Evolutionary conservation across 257 asterid genomes (phyloP).

Genomic region (Eustoma russellianum): DNA sequence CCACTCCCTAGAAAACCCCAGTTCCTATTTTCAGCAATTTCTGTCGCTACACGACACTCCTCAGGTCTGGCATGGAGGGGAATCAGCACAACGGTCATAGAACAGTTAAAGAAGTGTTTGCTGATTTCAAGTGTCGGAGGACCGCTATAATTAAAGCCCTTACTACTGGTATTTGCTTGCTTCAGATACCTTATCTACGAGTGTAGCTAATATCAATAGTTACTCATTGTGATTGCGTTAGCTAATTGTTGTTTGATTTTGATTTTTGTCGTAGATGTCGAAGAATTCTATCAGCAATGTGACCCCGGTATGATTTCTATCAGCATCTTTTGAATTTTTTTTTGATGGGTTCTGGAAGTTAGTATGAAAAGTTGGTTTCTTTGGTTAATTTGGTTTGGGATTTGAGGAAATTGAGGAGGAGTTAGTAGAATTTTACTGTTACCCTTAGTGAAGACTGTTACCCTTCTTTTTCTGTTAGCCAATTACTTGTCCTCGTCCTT

Average conservation of each 20-base stretch:
- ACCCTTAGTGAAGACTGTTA: no score
- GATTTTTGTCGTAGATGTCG: constrained; percentile 18
- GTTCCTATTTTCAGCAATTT: neutral
- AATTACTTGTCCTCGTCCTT: no score
- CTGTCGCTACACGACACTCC: constrained; percentile 1
- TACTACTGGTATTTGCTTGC: constrained; percentile 18
- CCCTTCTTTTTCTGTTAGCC: no score
- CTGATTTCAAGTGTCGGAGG: constrained; percentile 27
- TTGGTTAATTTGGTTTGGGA: neutral
- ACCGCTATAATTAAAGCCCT: constrained; percentile 29
- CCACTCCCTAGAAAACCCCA: neutral
- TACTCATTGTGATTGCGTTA: constrained; percentile 1
- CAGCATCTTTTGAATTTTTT: neutral
- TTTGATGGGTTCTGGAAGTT: neutral
- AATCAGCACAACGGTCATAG: constrained; percentile 20
- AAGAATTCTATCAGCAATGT: constrained; percentile 26
- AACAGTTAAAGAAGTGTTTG: constrained; percentile 28
- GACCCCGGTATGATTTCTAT: constrained; percentile 26
- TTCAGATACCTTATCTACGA: neutral
- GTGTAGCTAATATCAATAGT: neutral
- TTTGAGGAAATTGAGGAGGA: neutral
- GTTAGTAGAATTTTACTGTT: no score
- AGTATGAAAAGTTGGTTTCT: neutral
- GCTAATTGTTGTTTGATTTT: constrained; percentile 4
- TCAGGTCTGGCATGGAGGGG: constrained; percentile 18